phyloP scores from a whole-genome alignment of 2,329 filamentous ascomycete genomes.

The Xylariales sp. region DNA sequence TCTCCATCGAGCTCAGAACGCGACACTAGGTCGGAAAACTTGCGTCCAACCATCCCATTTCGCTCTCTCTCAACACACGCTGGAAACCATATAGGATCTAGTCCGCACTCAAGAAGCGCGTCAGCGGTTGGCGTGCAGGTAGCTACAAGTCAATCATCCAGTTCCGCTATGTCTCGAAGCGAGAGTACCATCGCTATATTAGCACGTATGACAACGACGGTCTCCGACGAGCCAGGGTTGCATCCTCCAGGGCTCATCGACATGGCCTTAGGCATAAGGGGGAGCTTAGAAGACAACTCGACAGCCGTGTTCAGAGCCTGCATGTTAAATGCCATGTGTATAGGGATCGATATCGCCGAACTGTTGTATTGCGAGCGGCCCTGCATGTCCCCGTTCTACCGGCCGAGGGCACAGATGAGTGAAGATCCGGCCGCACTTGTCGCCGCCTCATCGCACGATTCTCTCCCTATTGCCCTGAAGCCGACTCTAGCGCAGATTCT shows the following conservation, averaged over 20 bases:
- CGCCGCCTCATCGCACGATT: conserved; percentile 28
- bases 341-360: conserved; percentile 44
- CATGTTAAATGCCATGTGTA: conserved; percentile 44
- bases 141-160: not conserved
- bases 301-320: conserved; percentile 42
- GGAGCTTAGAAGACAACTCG: conserved; percentile 38
- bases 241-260: conserved; percentile 4
- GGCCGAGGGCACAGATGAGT: conserved; percentile 27
- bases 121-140: not conserved
- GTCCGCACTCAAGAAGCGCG: not conserved
- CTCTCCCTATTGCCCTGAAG: conserved; percentile 49
- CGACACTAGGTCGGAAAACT: not conserved
- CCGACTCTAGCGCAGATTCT: conserved; percentile 54
- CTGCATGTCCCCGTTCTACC: conserved; percentile 53
- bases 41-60: not conserved
- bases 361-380: conserved; percentile 40
- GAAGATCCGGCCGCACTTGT: conserved; percentile 43
- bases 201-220: not conserved
- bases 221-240: not conserved
- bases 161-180: not conserved
- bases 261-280: conserved; percentile 3
- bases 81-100: not conserved
- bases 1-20: not conserved
- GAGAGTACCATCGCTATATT: not conserved
- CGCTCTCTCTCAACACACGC: not conserved